Conservation (phyloP, 306 rosid genomes). For the Begonia peltatifolia region DNA sequence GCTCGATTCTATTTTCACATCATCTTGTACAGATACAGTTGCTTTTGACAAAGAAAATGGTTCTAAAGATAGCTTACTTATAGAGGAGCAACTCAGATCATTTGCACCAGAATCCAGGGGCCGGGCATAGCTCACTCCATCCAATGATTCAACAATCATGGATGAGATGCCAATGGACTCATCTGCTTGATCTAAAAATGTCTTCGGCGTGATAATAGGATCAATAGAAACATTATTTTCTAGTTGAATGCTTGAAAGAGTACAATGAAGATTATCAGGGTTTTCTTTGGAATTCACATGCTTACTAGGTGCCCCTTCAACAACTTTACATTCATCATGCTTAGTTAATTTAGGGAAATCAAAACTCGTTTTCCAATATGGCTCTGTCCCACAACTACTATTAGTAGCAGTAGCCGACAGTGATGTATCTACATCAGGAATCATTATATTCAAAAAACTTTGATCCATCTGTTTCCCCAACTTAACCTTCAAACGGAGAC, state of each 20-base stretch:
- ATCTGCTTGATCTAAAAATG: conserved; percentile 27
- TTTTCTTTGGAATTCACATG: conserved; percentile 14
- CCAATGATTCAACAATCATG: conserved; percentile 34
- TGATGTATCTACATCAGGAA: conserved; percentile 37
- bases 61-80: conserved; percentile 21
- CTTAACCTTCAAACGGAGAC: conserved; percentile 72
- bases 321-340: conserved; percentile 8
- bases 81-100: conserved; percentile 29
- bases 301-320: too few relatives aligned
- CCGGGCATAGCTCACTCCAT: conserved; percentile 26
- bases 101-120: conserved; percentile 52
- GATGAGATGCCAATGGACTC: conserved; percentile 23
- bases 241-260: conserved; percentile 28
- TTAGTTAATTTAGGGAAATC: conserved; percentile 24
- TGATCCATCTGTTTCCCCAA: conserved; percentile 45
- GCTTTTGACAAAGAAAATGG: conserved; percentile 26
- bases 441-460: conserved; percentile 29
- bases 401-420: conserved; percentile 22
- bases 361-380: conserved; percentile 15
- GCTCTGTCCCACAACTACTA: conserved; percentile 12
- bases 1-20: conserved; percentile 19
- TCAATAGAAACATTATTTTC: conserved; percentile 30
- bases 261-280: conserved; percentile 20
- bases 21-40: conserved; percentile 16
- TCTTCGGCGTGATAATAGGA: conserved; percentile 24